phyloP scores from a whole-genome alignment of 306 rosid genomes.

The Trifolium subterraneum region DNA sequence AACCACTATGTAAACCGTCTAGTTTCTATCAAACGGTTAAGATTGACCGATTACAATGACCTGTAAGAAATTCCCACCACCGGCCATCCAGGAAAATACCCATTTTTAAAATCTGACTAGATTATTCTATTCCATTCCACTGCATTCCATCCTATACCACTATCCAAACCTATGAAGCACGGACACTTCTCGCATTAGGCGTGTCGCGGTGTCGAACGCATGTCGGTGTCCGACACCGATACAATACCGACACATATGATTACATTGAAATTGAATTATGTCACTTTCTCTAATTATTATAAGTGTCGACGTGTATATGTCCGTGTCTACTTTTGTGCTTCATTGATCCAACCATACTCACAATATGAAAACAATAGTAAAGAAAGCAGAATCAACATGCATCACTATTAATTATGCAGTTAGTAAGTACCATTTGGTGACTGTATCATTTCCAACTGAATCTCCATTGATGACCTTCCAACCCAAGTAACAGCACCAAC shows the following conservation, averaged over 20 bases:
- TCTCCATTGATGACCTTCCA: constrained; percentile 86
- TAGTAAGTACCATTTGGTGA: constrained; percentile 50
- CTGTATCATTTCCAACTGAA: constrained; percentile 69
- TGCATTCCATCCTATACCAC: neutral
- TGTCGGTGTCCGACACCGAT: too few relatives aligned
- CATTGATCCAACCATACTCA: neutral
- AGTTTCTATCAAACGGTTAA: neutral
- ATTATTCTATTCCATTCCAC: neutral
- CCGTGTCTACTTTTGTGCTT: too few relatives aligned
- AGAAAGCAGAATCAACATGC: neutral
- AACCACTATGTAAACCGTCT: neutral
- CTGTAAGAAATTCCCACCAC: neutral
- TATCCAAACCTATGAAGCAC: too few relatives aligned
- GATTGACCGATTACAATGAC: too few relatives aligned
- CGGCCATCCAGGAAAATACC: neutral
- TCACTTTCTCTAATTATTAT: too few relatives aligned
- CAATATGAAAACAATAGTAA: constrained; percentile 14
- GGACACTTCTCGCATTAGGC: too few relatives aligned
- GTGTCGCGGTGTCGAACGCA: too few relatives aligned
- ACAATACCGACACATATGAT: too few relatives aligned
- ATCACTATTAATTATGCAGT: neutral
- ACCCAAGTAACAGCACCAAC: constrained; percentile 92
- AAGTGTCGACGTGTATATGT: too few relatives aligned
- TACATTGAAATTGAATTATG: too few relatives aligned
- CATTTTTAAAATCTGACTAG: neutral